Base-by-base conservation (phyloP, 345 rosid genomes). In the Litchi chinensis region DNA sequence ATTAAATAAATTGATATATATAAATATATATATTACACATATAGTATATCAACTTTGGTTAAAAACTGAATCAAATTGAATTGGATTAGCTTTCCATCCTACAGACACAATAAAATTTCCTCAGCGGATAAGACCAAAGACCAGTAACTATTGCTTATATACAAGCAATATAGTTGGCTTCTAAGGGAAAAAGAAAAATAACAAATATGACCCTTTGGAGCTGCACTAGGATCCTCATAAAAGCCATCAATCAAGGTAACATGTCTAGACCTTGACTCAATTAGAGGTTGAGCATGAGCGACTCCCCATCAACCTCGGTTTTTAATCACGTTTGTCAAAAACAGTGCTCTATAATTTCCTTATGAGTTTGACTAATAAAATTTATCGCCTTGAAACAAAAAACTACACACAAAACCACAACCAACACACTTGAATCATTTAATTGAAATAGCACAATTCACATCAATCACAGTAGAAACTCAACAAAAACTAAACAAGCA, bases 11-110 rank as follows among this genome's bases (percentile, higher is more conserved):
- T 26, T n/a, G n/a, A 26, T 26, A 26, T 26, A 26, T 26, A 1
- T 26, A n/a, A 26, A 26, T 26, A 26, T 26, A 26, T 26, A 26
- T 26, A 1, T 26, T 26, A 26, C 28, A 26, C 28, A 26, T 26
- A 26, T 26, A 26, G 99, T 92, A 77, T 92, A 98, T 57, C 81
- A 81, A 71, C 97, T 95, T 82, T 81, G 93, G 80, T 93, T 95
- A 84, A 95, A 95, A 52, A 93, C 96, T 3, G 99, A 95, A 84
- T 95, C 98, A 80, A 95, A 95, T 76, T 95, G 96, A 52, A 95
- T 98, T 43, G 99, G 98, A 87, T 95, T 95, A 74, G 98, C 95
- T 79, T 95, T 95, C 99, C 99, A 92, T 59, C 98, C 99, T 95
- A 89, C 62, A 86, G 84, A 79, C 65, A 65, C 70, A 79, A 85